A percentile compares a stretch with the other conserved stretches of the same genome.
These are phyloP conservation scores for Parasarocladium wereldwijsianum DNA, from an alignment of 2,329 filamentous ascomycete genomes.

Conservation along the genomic window DNA sequence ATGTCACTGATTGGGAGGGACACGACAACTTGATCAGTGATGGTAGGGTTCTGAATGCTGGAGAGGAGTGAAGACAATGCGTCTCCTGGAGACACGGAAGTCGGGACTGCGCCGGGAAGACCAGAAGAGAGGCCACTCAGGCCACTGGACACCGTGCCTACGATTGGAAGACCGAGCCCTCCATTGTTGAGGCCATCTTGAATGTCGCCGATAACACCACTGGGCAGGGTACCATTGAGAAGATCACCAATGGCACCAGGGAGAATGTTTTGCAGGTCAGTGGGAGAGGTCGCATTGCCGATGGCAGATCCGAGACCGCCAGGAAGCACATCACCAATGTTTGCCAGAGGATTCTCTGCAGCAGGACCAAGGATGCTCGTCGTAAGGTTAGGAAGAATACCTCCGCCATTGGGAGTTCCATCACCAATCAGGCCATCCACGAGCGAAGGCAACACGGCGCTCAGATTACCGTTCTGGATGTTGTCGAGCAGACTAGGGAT, in stretches of 20 bases:
- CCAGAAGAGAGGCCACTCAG: too few species aligned
- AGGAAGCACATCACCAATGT: conserved; percentile 1
- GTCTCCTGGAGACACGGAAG: too few species aligned
- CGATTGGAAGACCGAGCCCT: not conserved
- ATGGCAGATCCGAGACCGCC: conserved; percentile 1
- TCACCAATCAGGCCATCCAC: conserved; percentile 1
- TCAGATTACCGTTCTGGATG: conserved; percentile 1
- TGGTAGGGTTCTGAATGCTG: too few species aligned
- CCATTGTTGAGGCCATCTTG: not conserved
- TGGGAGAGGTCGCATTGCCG: conserved; percentile 1
- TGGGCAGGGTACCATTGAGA: conserved; percentile 1
- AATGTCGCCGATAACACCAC: not conserved
- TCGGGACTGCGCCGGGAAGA: too few species aligned
- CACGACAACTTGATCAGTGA: too few species aligned
- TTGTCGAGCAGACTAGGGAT: conserved; percentile 2
- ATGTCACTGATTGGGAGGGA: too few species aligned
- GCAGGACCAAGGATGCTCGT: not conserved
- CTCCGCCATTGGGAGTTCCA: conserved; percentile 1
- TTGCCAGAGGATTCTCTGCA: conserved; percentile 1
- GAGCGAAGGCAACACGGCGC: not conserved
- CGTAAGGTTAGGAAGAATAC: conserved; percentile 1
- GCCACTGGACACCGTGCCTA: too few species aligned
- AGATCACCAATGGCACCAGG: conserved; percentile 2
- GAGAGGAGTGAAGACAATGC: too few species aligned
- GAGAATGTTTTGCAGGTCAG: not conserved